These are phyloP conservation scores for Populus hybrid DNA, from an alignment of 441 rosid species.

Conservation along the genomic window DNA sequence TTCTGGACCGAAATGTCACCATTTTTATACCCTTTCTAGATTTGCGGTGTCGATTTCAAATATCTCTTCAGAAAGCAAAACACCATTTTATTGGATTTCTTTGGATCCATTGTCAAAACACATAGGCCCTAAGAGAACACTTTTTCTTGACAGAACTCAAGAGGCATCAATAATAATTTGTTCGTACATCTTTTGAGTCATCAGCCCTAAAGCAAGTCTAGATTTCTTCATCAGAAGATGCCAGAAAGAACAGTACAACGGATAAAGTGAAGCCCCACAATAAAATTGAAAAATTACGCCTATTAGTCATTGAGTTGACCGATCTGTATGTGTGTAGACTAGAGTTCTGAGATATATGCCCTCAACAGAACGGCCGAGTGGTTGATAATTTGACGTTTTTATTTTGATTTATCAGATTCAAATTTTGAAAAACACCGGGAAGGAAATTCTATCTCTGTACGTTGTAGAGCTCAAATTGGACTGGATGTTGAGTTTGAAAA, in stretches of 20 bases:
- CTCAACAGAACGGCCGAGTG: not conserved
- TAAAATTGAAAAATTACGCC: not conserved
- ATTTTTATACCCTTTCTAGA: not conserved
- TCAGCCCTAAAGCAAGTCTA: not conserved
- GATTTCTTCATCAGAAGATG: not conserved
- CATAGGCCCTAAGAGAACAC: not conserved
- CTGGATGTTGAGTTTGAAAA: not conserved
- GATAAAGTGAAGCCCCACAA: not conserved
- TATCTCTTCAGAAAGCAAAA: not conserved
- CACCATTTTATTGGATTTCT: not conserved
- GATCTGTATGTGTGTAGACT: too few species aligned
- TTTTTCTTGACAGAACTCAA: not conserved
- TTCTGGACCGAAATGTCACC: too few species aligned
- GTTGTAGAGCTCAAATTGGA: not conserved
- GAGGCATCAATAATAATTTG: not conserved
- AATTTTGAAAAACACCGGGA: not conserved
- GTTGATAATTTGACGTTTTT: too few species aligned
- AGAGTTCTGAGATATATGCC: not conserved
- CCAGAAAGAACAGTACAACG: not conserved
- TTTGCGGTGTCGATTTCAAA: not conserved
- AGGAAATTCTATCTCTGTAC: not conserved
- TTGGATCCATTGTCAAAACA: conserved; percentile 7
- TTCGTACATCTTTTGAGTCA: not conserved
- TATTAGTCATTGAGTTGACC: too few species aligned
- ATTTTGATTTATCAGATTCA: not conserved